Evolutionary conservation across 2,329 filamentous ascomycete genomes (phyloP).

Genomic region (Rhinocladiella mackenziei): DNA sequence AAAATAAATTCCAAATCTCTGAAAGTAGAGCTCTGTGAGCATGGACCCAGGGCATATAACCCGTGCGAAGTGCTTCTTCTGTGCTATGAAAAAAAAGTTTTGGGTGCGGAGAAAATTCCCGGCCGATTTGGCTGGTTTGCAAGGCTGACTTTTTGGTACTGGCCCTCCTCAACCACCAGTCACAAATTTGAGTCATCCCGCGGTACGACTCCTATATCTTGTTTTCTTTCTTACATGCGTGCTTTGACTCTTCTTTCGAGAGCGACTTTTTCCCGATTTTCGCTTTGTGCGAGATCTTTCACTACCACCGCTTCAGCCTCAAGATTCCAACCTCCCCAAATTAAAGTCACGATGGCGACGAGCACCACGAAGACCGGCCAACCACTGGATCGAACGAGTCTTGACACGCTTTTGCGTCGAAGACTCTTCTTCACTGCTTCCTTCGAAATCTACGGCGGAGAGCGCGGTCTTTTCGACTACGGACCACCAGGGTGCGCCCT

Average conservation of each 20-base stretch:
- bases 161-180: too few species aligned
- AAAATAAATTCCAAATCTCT: neutral
- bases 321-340: slow-evolving; percentile 28
- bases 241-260: slow-evolving; percentile 15
- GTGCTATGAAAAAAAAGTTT: slow-evolving; percentile 8
- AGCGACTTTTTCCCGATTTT: slow-evolving; percentile 34
- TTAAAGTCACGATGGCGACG: slow-evolving; percentile 50
- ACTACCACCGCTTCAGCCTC: slow-evolving; percentile 37
- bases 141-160: neutral
- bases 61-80: neutral
- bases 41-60: too few species aligned
- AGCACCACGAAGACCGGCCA: slow-evolving; percentile 82
- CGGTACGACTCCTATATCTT: neutral
- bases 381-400: slow-evolving; percentile 73
- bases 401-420: slow-evolving; percentile 82
- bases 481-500: slow-evolving; percentile 83
- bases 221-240: slow-evolving; percentile 18
- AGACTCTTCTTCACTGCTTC: slow-evolving; percentile 92
- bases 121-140: neutral
- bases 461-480: slow-evolving; percentile 88
- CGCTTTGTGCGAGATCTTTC: slow-evolving; percentile 38
- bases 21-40: neutral
- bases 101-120: neutral
- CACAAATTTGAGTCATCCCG: slow-evolving; percentile 9
- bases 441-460: slow-evolving; percentile 92